phyloP scores from a whole-genome alignment of 2,329 filamentous ascomycete species.

The Trichoderma semiorbis region DNA sequence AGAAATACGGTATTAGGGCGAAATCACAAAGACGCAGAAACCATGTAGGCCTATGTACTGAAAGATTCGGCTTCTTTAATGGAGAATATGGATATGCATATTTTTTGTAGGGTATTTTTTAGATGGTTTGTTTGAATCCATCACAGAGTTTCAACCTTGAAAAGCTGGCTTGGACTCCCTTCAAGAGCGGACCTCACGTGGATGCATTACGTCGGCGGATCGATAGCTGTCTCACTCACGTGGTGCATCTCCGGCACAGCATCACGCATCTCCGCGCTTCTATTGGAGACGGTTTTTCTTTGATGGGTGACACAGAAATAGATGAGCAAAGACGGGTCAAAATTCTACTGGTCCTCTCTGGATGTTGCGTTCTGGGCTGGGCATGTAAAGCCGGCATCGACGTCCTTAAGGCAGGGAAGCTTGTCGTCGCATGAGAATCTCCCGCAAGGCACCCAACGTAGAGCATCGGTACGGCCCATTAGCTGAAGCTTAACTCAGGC shows the following conservation, averaged over 20 bases:
- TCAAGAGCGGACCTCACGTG: slow-evolving; percentile 10
- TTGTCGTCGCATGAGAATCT: not conserved
- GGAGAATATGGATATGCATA: not conserved
- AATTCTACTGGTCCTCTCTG: not conserved
- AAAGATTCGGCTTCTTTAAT: not conserved
- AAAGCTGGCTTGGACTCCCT: not conserved
- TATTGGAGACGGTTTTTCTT: not conserved
- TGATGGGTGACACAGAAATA: not conserved
- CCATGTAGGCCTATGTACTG: not conserved
- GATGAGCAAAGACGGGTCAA: not conserved
- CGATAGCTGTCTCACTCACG: slow-evolving; percentile 11
- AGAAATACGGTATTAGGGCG: not conserved
- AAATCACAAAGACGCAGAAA: not conserved
- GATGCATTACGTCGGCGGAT: slow-evolving; percentile 14
- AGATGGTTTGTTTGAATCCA: not conserved
- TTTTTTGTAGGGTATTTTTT: not conserved
- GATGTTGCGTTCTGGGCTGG: not conserved
- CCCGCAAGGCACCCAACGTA: not conserved
- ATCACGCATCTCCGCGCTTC: not conserved
- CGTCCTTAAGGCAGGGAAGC: not conserved
- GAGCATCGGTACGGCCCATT: not conserved
- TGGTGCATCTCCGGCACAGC: slow-evolving; percentile 5
- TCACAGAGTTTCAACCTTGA: not conserved
- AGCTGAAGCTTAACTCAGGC: not conserved
- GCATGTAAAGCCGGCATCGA: not conserved